Conservation (phyloP, 108 stramenopile genomes). For the Tribonema minus region DNA sequence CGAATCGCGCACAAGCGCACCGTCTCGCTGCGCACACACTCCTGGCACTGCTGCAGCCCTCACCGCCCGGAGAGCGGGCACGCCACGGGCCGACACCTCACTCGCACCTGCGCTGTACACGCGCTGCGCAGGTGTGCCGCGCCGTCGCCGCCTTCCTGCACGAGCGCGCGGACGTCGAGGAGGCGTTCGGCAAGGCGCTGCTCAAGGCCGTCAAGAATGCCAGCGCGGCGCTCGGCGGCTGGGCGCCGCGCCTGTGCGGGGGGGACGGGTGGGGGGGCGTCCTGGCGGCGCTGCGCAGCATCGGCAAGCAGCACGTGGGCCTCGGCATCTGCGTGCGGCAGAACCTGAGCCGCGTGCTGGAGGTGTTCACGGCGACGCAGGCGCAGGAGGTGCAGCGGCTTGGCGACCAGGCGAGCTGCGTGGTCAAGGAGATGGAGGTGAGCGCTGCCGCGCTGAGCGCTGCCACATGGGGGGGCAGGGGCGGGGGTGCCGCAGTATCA, state of each 20-base stretch:
- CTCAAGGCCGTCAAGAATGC: slow-evolving; percentile 17
- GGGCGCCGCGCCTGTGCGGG: slow-evolving; percentile 22
- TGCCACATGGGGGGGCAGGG: not conserved
- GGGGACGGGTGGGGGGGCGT: slow-evolving; percentile 29
- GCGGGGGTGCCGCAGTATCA: not conserved
- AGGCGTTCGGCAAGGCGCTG: slow-evolving; percentile 31
- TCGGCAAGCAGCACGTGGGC: slow-evolving; percentile 42
- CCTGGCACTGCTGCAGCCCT: no score
- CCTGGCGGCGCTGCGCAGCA: slow-evolving; percentile 26
- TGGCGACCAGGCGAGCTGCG: not conserved
- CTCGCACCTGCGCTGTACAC: no score
- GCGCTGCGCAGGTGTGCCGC: slow-evolving; percentile 17
- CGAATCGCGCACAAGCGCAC: no score
- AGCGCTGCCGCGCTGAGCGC: not conserved
- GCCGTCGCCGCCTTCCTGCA: slow-evolving; percentile 20
- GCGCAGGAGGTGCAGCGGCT: no score
- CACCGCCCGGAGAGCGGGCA: no score
- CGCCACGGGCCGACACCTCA: no score
- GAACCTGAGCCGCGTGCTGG: slow-evolving; percentile 27
- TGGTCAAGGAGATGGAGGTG: not conserved
- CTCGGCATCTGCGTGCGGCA: slow-evolving; percentile 22
- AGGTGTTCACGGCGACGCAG: no score
- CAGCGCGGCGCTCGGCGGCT: not conserved
- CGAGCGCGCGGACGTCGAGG: slow-evolving; percentile 24
- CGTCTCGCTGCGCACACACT: no score